Conservation (phyloP, 352 stramenopile genomes). For the Pythium graminicola region DNA sequence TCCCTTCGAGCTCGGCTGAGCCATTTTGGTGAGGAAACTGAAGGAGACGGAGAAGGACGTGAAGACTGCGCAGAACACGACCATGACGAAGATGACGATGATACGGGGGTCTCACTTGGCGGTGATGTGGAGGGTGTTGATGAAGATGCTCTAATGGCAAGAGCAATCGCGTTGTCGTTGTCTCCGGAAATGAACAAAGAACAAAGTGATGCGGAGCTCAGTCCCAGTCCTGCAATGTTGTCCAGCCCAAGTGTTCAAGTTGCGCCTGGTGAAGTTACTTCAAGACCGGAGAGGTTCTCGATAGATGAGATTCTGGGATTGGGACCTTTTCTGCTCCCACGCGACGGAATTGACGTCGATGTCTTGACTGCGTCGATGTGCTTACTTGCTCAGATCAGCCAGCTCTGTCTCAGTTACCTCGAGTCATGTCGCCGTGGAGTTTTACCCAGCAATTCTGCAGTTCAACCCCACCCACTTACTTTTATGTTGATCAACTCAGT, state of each 20-base stretch:
- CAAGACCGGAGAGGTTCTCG: constrained; percentile 51
- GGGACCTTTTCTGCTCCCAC: constrained; percentile 50
- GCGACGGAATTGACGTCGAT: constrained; percentile 39
- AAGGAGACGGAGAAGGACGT: constrained; percentile 44
- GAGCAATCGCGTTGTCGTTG: constrained; percentile 81
- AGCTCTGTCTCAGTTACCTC: constrained; percentile 69
- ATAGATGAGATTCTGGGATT: constrained; percentile 60
- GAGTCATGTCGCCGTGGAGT: constrained; percentile 59
- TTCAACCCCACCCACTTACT: constrained; percentile 77
- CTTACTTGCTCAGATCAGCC: constrained; percentile 55
- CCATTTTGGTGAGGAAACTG: constrained; percentile 39
- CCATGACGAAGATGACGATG: constrained; percentile 49
- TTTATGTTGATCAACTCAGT: constrained; percentile 88
- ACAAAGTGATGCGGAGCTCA: constrained; percentile 30
- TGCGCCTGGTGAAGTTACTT: constrained; percentile 8
- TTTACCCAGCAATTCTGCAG: constrained; percentile 48
- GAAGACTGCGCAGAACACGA: constrained; percentile 58
- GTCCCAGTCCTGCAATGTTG: constrained; percentile 17
- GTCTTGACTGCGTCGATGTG: constrained; percentile 43
- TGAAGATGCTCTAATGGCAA: constrained; percentile 85
- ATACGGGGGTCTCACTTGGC: constrained; percentile 38
- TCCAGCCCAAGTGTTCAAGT: constrained; percentile 10
- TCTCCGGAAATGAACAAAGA: constrained; percentile 77
- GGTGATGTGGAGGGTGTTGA: constrained; percentile 67
- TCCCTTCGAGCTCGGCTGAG: constrained; percentile 58